A percentile compares a stretch with the other conserved stretches of the same genome.
These are phyloP conservation scores for Tolypocladium pustulatum DNA, from an alignment of 2,329 filamentous ascomycete species.

Conservation along the genomic window DNA sequence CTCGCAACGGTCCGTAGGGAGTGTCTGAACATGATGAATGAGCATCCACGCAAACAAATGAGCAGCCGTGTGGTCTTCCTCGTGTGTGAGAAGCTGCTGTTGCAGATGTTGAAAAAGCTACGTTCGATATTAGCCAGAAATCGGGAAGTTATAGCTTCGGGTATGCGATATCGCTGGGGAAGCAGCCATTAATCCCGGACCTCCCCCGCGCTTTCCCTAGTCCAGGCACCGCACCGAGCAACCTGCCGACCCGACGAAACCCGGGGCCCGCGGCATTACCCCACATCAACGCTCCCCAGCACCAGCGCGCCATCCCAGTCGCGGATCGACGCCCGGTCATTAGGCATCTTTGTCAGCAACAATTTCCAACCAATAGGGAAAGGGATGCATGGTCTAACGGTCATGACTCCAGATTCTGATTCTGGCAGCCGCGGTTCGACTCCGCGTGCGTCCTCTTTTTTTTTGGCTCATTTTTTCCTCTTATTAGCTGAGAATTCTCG, in stretches of 20 bases:
- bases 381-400: too few relatives aligned
- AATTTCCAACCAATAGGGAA: too few relatives aligned
- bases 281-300: not conserved
- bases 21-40: slow-evolving; percentile 18
- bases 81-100: not conserved
- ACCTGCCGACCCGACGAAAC: not conserved
- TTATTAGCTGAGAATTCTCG: too few relatives aligned
- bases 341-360: not conserved
- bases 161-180: slow-evolving; percentile 7
- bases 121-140: slow-evolving; percentile 6
- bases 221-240: slow-evolving; percentile 1
- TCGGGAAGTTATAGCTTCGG: not conserved
- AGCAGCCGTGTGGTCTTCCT: not conserved
- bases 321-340: too few relatives aligned
- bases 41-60: not conserved
- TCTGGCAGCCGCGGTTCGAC: too few relatives aligned
- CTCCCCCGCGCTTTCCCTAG: not conserved
- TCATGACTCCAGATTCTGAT: too few relatives aligned
- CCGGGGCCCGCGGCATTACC: not conserved
- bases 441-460: too few relatives aligned
- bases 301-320: not conserved
- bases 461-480: too few relatives aligned
- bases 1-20: slow-evolving; percentile 17
- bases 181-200: not conserved
- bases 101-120: slow-evolving; percentile 7